Evolutionary conservation across 306 rosid species (phyloP).

Genomic region (Sindora glabra): DNA sequence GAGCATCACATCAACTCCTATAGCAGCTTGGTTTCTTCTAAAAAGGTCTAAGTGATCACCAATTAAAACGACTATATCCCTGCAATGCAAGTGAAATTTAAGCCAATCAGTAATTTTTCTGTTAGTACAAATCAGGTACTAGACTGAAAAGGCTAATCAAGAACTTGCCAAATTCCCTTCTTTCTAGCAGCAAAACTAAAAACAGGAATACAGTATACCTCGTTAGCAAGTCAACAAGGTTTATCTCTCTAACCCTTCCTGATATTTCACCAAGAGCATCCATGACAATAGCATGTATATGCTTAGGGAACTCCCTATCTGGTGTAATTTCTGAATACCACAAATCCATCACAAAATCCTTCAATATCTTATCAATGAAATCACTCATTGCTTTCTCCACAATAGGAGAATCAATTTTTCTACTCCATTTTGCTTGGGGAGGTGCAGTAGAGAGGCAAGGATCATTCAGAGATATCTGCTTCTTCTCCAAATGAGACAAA

Average conservation of each 20-base stretch:
- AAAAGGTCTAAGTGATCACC: conserved; percentile 89
- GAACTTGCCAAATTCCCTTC: conserved; percentile 6
- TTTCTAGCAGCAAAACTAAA: conserved; percentile 5
- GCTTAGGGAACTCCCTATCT: conserved; percentile 82
- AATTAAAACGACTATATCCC: conserved; percentile 79
- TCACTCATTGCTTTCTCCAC: conserved; percentile 76
- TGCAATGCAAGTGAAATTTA: conserved; percentile 35
- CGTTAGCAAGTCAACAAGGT: conserved; percentile 85
- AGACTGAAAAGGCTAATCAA: conserved; percentile 2
- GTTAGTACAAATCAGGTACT: background rate
- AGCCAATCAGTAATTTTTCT: background rate
- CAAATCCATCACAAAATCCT: conserved; percentile 85
- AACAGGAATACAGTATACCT: conserved; percentile 43
- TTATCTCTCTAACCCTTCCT: conserved; percentile 63
- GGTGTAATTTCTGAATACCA: conserved; percentile 84
- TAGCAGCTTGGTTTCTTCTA: conserved; percentile 88
- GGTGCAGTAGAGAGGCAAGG: conserved; percentile 49
- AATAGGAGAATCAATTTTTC: conserved; percentile 69
- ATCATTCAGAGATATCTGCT: conserved; percentile 68
- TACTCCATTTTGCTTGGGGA: conserved; percentile 62
- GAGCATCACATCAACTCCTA: conserved; percentile 87
- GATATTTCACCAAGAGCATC: conserved; percentile 88
- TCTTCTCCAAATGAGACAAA: conserved; percentile 82
- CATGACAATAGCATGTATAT: conserved; percentile 65
- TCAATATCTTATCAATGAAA: conserved; percentile 67